Evolutionary conservation across 164 flowering plant genomes (phyloP), one percentile per base, ranked within the genome.

Genomic region (Nymphaea colorata): DNA sequence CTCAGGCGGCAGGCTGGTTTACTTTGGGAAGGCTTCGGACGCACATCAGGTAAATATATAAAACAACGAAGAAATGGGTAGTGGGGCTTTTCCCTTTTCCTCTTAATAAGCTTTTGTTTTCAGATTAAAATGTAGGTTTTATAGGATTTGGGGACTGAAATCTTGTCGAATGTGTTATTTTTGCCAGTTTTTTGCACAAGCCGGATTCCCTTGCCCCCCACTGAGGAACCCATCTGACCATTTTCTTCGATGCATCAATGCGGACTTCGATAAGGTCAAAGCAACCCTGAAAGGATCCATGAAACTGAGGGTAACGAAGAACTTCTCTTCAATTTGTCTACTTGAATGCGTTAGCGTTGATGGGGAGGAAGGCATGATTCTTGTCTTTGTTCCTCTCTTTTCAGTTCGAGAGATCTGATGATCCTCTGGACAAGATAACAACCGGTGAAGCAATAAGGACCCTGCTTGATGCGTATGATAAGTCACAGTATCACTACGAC

Each of bases 161-260:
- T 4, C 18, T 16, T 3, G 42, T 59, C 55, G 61, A 43, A 69
- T 44, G 14, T 57, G 63, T 10, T 2, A 12, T 45, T 1, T 3
- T 42, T 6, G 73, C 75, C 82, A 94, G 99, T 94, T 94, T 81
- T 94, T 94, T 72, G 86, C 89, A 57, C 95, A 87, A 78, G 95
- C 93, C 66, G 99, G 99, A 14, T 94, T 91, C 65, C 97, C 99
- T 64, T 94, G 97, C 76, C 99, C 99, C n/a, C 75, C 97, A 59
- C 72, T 91, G 69, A 84, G 96, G 73, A 94, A 94, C 65, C 98
- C 98, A 7, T 90, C 98, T 4, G 98, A 93, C 80, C 98, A 93
- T 79, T 93, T 93, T 67, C 86, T 93, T 61, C 75, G 96, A 47
- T 90, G 96, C 85, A 82, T 90, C 70, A 93, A 93, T 70, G 84